phyloP scores from a whole-genome alignment of 495 filamentous ascomycete genomes.

The Talaromyces nanjingensis region DNA sequence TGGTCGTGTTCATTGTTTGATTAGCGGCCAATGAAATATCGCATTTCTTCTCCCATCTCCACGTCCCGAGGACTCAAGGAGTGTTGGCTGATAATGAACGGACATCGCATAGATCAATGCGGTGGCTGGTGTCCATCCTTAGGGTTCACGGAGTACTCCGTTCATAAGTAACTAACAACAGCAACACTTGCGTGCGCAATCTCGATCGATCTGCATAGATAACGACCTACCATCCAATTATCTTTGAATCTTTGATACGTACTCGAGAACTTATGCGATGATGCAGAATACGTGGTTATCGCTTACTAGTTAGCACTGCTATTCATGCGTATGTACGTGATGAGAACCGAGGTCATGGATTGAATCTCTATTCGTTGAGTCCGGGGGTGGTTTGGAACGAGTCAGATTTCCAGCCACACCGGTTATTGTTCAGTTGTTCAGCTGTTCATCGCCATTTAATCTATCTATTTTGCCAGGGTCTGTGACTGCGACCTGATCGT shows the following conservation, averaged over 20 bases:
- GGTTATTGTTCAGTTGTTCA: background rate
- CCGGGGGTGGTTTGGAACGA: background rate
- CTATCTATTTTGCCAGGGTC: background rate
- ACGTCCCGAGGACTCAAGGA: no score
- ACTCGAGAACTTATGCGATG: background rate
- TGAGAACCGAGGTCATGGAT: background rate
- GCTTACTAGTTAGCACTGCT: background rate
- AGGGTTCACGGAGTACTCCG: background rate
- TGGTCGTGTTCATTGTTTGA: background rate
- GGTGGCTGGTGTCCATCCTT: background rate
- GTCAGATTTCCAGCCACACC: background rate
- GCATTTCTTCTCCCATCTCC: background rate
- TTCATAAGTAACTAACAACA: background rate
- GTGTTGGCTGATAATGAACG: background rate
- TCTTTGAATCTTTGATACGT: background rate
- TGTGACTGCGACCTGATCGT: background rate
- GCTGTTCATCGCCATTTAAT: background rate
- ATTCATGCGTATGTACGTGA: background rate
- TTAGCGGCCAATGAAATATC: background rate
- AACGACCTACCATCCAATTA: background rate
- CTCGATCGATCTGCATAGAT: background rate
- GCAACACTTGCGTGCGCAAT: background rate
- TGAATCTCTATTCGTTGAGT: background rate
- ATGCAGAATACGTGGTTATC: background rate
- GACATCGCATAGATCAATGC: background rate